Base-by-base conservation (phyloP, 2,329 filamentous ascomycete species). In the Lecanicillium sp. region DNA sequence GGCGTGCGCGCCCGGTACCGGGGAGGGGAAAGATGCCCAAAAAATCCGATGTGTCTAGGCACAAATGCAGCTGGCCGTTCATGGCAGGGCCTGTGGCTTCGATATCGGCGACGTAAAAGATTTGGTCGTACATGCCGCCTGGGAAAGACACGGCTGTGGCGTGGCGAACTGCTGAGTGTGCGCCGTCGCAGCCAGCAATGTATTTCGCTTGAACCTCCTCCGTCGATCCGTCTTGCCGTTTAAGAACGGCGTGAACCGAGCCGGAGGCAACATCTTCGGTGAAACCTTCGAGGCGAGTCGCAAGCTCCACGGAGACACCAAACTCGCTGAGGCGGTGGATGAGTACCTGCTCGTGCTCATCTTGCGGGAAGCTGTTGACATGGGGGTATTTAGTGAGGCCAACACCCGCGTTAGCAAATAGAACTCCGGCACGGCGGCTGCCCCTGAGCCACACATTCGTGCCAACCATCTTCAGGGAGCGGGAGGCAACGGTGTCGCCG, bases 41-140 rank as follows among this genome's bases (percentile, higher is more conserved):
- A 27, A 50, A 50, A 19, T 50, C 48, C 5, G 33, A 40, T 2
- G 26, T 41, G 30, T 50, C 48, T 10, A 50, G 5, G 23, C 48
- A 46, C 7, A 50, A 11, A 9, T 50, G 35, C 7, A 50, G 37
- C 15, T 50, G 37, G 12, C 48, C 43, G 19, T 50, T 14, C 36
- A 50, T 46, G n/a, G 48, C 43, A 4, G 30, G 29, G 7, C 48
- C 48, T 2, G 36, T 40, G 15, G 40, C 48, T 11, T 50, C 48
- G 12, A 50, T 37, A n/a, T 50, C 48, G 8, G 48, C 48, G 27
- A 50, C 43, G 38, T 50, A 50, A 24, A 50, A 50, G 0, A 21
- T n/a, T 6, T 50, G 48, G 27, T 46, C 48, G 17, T 50, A 50
- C 9, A 38, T 46, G 12, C 39, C 37, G 29, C 48, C 48, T 1